These are phyloP conservation scores for Trichoderma pleuroti DNA, from an alignment of 2,329 filamentous ascomycete species.

Conservation along the genomic window DNA sequence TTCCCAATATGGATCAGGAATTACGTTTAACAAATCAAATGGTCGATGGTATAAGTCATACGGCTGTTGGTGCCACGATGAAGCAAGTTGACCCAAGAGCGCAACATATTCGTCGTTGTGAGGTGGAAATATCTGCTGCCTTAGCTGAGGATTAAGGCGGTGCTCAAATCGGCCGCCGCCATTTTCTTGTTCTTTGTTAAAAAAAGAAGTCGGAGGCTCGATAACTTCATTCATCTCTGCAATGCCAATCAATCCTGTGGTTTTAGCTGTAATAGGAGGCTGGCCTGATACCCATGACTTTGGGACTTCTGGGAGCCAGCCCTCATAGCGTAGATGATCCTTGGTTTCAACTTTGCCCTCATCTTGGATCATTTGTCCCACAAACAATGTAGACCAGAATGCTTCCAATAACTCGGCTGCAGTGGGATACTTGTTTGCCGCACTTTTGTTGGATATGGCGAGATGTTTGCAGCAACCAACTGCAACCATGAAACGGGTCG, in stretches of 20 bases:
- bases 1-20: slow-evolving; percentile 1
- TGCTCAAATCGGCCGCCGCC: neutral
- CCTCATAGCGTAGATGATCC: neutral
- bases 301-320: slow-evolving; percentile 1
- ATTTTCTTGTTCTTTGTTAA: neutral
- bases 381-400: neutral
- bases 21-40: neutral
- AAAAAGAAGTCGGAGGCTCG: neutral
- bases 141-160: neutral
- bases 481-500: neutral
- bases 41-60: neutral
- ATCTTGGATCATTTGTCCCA: neutral
- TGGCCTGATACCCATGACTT: neutral
- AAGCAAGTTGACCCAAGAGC: neutral
- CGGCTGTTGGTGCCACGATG: neutral
- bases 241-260: neutral
- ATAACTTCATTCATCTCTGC: neutral
- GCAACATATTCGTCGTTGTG: neutral
- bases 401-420: neutral
- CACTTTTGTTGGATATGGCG: neutral
- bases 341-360: neutral
- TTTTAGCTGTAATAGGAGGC: neutral
- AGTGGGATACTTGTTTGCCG: neutral
- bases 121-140: neutral
- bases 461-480: slow-evolving; percentile 3